A percentile compares a stretch with the other conserved stretches of the same genome.
These are phyloP conservation scores for Fomitopsis schrenkii DNA, from an alignment of 1,284 basidiomycete genomes.

Conservation along the genomic window DNA sequence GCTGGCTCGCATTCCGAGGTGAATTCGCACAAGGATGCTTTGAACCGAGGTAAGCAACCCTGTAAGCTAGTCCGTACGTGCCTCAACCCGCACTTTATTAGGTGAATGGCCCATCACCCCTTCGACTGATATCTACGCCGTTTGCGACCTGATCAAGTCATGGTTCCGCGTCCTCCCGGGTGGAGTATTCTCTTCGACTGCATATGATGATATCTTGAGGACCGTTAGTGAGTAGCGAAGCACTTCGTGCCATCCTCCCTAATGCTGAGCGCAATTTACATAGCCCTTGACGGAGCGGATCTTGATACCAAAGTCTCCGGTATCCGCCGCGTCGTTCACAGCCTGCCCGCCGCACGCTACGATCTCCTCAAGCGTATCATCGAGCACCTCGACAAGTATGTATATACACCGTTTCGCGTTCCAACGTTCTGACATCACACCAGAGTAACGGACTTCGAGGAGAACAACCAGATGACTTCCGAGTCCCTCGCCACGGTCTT, in stretches of 20 bases:
- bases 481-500: constrained; percentile 81
- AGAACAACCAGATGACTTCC: constrained; percentile 83
- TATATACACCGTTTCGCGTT: constrained; percentile 5
- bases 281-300: constrained; percentile 17
- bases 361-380: constrained; percentile 69
- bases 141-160: constrained; percentile 77
- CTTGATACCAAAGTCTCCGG: constrained; percentile 61
- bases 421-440: background rate
- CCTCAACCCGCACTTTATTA: constrained; percentile 14
- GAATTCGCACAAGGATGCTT: constrained; percentile 61
- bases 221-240: constrained; percentile 54
- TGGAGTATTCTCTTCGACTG: constrained; percentile 66
- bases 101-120: constrained; percentile 57
- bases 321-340: constrained; percentile 63
- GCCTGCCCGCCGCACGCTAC: constrained; percentile 67
- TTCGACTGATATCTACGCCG: constrained; percentile 71
- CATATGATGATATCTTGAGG: constrained; percentile 64
- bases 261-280: background rate
- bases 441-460: constrained; percentile 81
- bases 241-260: background rate
- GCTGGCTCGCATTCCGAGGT: constrained; percentile 75
- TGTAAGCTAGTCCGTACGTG: background rate
- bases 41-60: constrained; percentile 55
- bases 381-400: constrained; percentile 78
- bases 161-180: constrained; percentile 82